A percentile compares a stretch with the other conserved stretches of the same genome.
Conservation (phyloP, 148 eudicot genomes). For the Rhododendron simsii region DNA sequence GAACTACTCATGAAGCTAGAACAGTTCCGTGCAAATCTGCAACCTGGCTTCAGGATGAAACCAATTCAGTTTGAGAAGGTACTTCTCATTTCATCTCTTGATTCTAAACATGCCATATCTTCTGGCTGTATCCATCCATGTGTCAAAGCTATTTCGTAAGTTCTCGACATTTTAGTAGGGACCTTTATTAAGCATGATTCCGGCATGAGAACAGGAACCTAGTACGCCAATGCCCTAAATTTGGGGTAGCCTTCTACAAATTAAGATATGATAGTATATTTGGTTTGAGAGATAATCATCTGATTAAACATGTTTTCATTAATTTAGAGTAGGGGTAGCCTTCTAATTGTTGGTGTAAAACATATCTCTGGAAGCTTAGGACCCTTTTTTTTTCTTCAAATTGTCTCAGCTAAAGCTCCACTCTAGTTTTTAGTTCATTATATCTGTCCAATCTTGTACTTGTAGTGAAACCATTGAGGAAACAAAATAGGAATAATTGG, state of each 20-base stretch:
- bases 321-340: background rate
- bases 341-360: background rate
- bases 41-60: slow-evolving; percentile 70
- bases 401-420: background rate
- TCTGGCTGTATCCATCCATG: background rate
- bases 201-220: background rate
- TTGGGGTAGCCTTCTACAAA: background rate
- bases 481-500: background rate
- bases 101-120: background rate
- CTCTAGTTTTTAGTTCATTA: background rate
- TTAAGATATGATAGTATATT: background rate
- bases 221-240: background rate
- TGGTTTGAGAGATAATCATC: background rate
- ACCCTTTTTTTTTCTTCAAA: background rate
- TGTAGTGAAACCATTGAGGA: background rate
- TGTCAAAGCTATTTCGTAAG: background rate
- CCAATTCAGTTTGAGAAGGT: slow-evolving; percentile 98
- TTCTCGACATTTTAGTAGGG: background rate
- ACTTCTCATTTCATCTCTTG: slow-evolving; percentile 3
- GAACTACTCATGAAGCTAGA: slow-evolving; percentile 62
- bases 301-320: background rate
- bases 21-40: slow-evolving; percentile 34
- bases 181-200: background rate
- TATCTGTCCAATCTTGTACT: background rate
- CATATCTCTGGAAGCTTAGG: background rate